phyloP scores from a whole-genome alignment of 805 yeast genomes.

The Candida alai region DNA sequence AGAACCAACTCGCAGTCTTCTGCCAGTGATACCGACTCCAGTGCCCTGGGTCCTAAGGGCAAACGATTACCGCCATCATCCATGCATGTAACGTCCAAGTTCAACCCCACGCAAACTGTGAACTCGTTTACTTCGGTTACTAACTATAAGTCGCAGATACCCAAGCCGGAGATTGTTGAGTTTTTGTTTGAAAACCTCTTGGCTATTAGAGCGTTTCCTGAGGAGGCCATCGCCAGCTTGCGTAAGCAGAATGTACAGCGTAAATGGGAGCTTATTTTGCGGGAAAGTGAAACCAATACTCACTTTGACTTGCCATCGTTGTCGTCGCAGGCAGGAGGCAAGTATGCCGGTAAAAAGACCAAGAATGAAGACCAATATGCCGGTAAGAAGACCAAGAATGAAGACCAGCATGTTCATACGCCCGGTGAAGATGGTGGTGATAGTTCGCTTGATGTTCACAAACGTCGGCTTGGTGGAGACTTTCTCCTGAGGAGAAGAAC shows the following conservation, averaged over 20 bases:
- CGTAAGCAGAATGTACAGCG: constrained; percentile 30
- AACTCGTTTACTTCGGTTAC: constrained; percentile 34
- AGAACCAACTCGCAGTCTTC: constrained; percentile 5
- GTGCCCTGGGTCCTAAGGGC: constrained; percentile 2
- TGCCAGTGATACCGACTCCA: constrained; percentile 3
- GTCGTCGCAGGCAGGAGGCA: constrained; percentile 9
- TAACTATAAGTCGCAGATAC: constrained; percentile 31
- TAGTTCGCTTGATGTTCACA: too few species aligned
- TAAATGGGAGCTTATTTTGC: constrained; percentile 42
- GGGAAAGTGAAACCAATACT: constrained; percentile 36
- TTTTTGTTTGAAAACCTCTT: constrained; percentile 36
- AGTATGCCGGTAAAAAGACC: constrained; percentile 2
- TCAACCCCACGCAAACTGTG: constrained; percentile 15
- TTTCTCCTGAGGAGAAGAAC: constrained; percentile 3
- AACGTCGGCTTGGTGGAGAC: too few species aligned
- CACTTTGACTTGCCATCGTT: constrained; percentile 32
- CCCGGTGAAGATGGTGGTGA: too few species aligned
- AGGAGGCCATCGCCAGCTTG: constrained; percentile 28
- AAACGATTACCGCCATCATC: constrained; percentile 9
- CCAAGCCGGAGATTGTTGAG: constrained; percentile 34
- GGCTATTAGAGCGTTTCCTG: constrained; percentile 34
- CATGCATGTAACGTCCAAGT: constrained; percentile 8
- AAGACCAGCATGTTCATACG: background rate
- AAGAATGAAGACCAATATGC: too few species aligned
- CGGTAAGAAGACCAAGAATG: too few species aligned